These are phyloP conservation scores for Barnettozyma sucrosica DNA, from an alignment of 805 yeast species.

Conservation along the genomic window DNA sequence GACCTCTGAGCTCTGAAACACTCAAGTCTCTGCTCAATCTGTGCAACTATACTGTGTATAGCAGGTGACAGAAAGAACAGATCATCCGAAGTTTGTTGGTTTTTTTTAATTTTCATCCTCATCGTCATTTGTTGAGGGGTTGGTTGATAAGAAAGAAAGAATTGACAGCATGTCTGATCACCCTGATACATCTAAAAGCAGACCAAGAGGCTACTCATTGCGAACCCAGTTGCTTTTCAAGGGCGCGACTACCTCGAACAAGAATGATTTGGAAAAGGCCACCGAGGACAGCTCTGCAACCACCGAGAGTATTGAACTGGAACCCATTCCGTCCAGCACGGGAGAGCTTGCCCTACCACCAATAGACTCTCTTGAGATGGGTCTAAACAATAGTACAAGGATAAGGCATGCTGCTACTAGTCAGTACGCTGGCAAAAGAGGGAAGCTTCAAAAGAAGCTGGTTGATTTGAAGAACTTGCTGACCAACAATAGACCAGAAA, in stretches of 20 bases:
- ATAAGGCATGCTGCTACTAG: constrained; percentile 13
- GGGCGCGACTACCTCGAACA: constrained; percentile 12
- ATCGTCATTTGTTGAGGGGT: not conserved
- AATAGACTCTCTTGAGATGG: constrained; percentile 3
- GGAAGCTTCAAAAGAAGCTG: constrained; percentile 15
- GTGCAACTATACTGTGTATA: too few relatives aligned
- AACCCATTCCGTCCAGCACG: constrained; percentile 1
- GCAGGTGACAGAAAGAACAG: not conserved
- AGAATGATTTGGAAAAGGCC: constrained; percentile 23
- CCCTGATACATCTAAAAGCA: constrained; percentile 19
- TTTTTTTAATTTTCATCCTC: too few relatives aligned
- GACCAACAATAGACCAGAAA: constrained; percentile 40
- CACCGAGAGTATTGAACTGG: constrained; percentile 5
- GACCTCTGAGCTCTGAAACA: not conserved
- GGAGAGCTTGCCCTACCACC: not conserved
- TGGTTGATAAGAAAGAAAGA: not conserved
- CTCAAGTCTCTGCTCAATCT: not conserved
- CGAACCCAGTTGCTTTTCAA: constrained; percentile 60
- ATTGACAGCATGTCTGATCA: not conserved
- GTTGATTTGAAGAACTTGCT: constrained; percentile 30
- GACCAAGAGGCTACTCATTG: constrained; percentile 61
- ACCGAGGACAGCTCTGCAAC: constrained; percentile 9
- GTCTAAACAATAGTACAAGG: constrained; percentile 23
- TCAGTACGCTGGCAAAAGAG: constrained; percentile 23
- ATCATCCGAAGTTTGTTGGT: not conserved